Conservation (phyloP, 495 filamentous ascomycete species). For the Trypethelium eluteriae region DNA sequence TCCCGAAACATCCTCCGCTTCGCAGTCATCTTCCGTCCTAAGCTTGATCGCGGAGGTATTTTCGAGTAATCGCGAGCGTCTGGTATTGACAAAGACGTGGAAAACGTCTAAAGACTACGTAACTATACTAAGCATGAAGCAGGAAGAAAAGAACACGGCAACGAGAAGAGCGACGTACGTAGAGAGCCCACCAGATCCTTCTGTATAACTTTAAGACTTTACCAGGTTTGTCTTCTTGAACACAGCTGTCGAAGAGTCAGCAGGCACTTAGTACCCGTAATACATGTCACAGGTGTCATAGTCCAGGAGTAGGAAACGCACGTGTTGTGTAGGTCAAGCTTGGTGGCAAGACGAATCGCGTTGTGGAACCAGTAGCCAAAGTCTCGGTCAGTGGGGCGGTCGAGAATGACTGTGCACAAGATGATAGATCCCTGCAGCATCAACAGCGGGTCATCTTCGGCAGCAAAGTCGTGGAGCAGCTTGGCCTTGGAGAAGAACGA, state of each 20-base stretch:
- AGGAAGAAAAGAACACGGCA: slow-evolving; percentile 16
- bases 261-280: slow-evolving; percentile 18
- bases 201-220: slow-evolving; percentile 20
- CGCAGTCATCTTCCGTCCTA: slow-evolving; percentile 22
- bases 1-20: slow-evolving; percentile 19
- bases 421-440: slow-evolving; percentile 28
- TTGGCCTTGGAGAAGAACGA: slow-evolving; percentile 25
- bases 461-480: slow-evolving; percentile 26
- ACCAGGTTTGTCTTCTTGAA: slow-evolving; percentile 20
- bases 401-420: slow-evolving; percentile 25
- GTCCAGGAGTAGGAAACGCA: slow-evolving; percentile 13
- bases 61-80: slow-evolving; percentile 20
- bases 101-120: slow-evolving; percentile 22
- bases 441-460: slow-evolving; percentile 26
- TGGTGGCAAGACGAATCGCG: slow-evolving; percentile 22
- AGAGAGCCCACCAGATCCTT: slow-evolving; percentile 23
- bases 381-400: slow-evolving; percentile 25
- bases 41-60: slow-evolving; percentile 20
- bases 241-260: slow-evolving; percentile 14
- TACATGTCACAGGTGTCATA: slow-evolving; percentile 17
- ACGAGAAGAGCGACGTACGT: slow-evolving; percentile 18
- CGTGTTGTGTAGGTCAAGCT: slow-evolving; percentile 20
- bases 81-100: slow-evolving; percentile 21
- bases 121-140: slow-evolving; percentile 19
- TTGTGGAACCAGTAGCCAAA: slow-evolving; percentile 29